Conservation (phyloP, 2,329 filamentous ascomycete species). For the Dothiorella sarmentorum region DNA sequence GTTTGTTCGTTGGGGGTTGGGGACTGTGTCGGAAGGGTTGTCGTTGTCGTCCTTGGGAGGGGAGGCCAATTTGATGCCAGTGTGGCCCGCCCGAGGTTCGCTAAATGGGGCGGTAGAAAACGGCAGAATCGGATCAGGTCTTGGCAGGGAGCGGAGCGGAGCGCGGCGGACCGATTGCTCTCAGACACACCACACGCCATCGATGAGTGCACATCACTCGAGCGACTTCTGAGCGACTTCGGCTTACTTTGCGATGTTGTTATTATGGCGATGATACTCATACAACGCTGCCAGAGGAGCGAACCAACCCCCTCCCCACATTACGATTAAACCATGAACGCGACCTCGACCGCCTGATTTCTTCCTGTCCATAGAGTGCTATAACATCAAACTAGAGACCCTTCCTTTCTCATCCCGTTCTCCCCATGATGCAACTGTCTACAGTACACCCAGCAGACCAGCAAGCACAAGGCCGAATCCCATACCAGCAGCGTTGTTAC, state of each 20-base stretch:
- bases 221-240: too few species aligned
- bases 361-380: too few species aligned
- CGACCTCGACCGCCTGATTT: too few species aligned
- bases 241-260: too few species aligned
- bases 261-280: too few species aligned
- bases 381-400: background rate
- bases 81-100: slow-evolving; percentile 1
- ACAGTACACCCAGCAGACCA: slow-evolving; percentile 8
- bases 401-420: background rate
- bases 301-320: too few species aligned
- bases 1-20: slow-evolving; percentile 21
- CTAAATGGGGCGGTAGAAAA: background rate
- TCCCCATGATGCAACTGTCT: background rate
- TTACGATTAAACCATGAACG: background rate
- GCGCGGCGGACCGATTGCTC: background rate
- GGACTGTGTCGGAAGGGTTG: slow-evolving; percentile 12
- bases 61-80: slow-evolving; percentile 7
- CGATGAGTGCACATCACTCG: too few species aligned
- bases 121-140: too few species aligned
- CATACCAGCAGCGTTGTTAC: slow-evolving; percentile 6
- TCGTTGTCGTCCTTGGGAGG: slow-evolving; percentile 10
- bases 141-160: background rate
- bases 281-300: too few species aligned
- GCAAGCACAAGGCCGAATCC: slow-evolving; percentile 11
- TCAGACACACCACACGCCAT: background rate